Conservation (phyloP, 306 rosid species). For the Canavalia ensiformis region DNA sequence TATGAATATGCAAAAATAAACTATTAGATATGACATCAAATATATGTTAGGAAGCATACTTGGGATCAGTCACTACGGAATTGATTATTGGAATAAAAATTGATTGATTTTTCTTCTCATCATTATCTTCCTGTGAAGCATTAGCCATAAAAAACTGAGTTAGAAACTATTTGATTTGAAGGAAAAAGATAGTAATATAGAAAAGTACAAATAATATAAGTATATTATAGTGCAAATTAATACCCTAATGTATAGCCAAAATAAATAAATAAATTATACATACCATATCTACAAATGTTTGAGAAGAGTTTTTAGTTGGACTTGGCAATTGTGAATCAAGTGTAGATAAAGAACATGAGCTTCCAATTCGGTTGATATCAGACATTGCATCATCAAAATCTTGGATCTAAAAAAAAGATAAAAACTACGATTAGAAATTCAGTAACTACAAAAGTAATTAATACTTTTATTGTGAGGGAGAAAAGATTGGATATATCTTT, state of each 20-base stretch:
- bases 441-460: constrained; percentile 21
- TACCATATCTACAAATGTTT: constrained; percentile 59
- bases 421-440: constrained; percentile 42
- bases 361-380: constrained; percentile 61
- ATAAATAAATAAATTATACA: neutral
- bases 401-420: constrained; percentile 61
- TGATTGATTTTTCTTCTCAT: constrained; percentile 54
- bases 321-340: constrained; percentile 60
- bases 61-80: constrained; percentile 56
- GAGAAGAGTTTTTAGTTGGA: constrained; percentile 51
- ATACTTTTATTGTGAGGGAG: constrained; percentile 3
- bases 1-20: no score
- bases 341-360: constrained; percentile 62
- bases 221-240: neutral
- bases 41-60: constrained; percentile 55
- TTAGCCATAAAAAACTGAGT: constrained; percentile 19
- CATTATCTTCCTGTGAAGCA: constrained; percentile 68
- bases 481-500: constrained; percentile 33
- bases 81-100: constrained; percentile 53
- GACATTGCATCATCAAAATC: constrained; percentile 75
- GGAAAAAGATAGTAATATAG: constrained; percentile 4
- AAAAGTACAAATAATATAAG: neutral
- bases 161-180: neutral
- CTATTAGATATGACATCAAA: no score
- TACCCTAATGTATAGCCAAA: constrained; percentile 18